A percentile compares a stretch with the other conserved stretches of the same genome.
These are phyloP conservation scores for Pythium rhizo-oryzae DNA, from an alignment of 352 stramenopile genomes.

Conservation along the genomic window DNA sequence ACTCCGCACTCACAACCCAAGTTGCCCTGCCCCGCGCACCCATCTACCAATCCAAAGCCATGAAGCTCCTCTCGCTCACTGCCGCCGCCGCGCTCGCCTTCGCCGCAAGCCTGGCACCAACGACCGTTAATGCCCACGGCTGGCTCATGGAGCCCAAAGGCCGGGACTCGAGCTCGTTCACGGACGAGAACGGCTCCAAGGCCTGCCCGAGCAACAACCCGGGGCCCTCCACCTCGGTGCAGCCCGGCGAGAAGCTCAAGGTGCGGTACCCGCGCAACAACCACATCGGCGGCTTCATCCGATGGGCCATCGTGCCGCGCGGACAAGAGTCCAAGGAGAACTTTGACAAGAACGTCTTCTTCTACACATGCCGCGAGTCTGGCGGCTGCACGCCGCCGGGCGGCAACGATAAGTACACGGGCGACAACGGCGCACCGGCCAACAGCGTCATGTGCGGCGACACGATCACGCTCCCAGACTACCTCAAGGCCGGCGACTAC, in stretches of 20 bases:
- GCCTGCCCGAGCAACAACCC: constrained; percentile 26
- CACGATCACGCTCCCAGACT: constrained; percentile 21
- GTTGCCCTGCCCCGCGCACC: background rate
- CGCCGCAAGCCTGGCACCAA: background rate
- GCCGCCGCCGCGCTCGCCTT: background rate
- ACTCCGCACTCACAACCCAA: background rate
- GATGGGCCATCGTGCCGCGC: constrained; percentile 28
- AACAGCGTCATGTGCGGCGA: constrained; percentile 24
- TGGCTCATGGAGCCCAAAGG: constrained; percentile 18
- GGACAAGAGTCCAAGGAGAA: constrained; percentile 28
- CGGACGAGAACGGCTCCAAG: constrained; percentile 7
- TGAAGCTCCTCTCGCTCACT: constrained; percentile 8
- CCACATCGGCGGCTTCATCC: constrained; percentile 38
- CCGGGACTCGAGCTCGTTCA: constrained; percentile 4
- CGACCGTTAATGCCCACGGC: constrained; percentile 13
- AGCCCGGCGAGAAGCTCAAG: constrained; percentile 20
- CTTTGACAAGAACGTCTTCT: constrained; percentile 36
- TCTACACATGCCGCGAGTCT: constrained; percentile 34
- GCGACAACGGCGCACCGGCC: constrained; percentile 14
- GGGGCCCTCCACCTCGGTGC: constrained; percentile 26
- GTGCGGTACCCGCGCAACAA: constrained; percentile 39
- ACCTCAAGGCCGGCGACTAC: constrained; percentile 22
- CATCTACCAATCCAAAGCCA: background rate
- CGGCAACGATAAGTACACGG: constrained; percentile 21
- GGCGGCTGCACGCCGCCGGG: constrained; percentile 21